phyloP scores from a whole-genome alignment of 2,329 filamentous ascomycete species.

The Ophiostoma novo-ulmi region DNA sequence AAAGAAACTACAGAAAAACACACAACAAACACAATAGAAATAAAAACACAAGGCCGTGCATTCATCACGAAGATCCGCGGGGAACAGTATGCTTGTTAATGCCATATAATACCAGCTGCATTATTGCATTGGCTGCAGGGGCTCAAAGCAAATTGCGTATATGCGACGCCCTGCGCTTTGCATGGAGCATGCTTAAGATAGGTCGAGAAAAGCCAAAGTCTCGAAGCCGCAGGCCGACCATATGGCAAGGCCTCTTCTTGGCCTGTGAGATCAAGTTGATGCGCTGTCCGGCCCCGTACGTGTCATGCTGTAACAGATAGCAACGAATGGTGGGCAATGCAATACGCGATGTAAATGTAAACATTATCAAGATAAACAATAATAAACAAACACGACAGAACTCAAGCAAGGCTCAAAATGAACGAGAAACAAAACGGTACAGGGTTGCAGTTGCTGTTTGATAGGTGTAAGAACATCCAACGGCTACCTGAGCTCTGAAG shows the following conservation, averaged over 20 bases:
- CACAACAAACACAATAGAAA: neutral
- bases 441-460: conserved; percentile 5
- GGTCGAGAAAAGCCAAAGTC: neutral
- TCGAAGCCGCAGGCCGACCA: neutral
- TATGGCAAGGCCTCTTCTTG: neutral
- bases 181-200: neutral
- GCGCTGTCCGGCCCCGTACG: neutral
- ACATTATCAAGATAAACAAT: neutral
- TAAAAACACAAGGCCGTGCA: neutral
- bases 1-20: neutral
- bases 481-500: neutral
- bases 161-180: neutral
- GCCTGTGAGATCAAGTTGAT: neutral
- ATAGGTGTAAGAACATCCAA: neutral
- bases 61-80: neutral
- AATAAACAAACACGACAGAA: neutral
- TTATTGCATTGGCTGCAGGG: neutral
- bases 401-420: neutral
- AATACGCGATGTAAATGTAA: neutral
- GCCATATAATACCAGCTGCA: neutral
- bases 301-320: conserved; percentile 1
- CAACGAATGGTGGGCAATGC: neutral
- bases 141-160: conserved; percentile 6
- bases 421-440: neutral
- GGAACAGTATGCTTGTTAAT: conserved; percentile 7